phyloP scores from a whole-genome alignment of 768 basidiomycete genomes.

The Hygrocybe coccinea region DNA sequence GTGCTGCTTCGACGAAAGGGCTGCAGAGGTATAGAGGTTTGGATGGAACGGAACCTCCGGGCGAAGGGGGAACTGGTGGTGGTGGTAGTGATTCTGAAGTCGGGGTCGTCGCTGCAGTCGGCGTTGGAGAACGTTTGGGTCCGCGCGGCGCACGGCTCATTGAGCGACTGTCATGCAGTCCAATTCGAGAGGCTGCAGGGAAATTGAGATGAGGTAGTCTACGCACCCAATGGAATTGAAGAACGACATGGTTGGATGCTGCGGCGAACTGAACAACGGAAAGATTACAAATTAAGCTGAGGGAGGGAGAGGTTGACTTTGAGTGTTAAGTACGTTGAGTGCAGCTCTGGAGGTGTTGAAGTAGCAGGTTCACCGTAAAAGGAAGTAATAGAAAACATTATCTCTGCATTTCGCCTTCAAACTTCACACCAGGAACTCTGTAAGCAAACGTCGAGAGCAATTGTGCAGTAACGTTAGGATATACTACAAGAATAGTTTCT shows the following conservation, averaged over 20 bases:
- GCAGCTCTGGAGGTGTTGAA: background rate
- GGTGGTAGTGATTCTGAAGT: conserved; percentile 42
- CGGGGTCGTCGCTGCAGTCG: conserved; percentile 60
- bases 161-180: conserved; percentile 49
- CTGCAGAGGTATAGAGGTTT: conserved; percentile 87
- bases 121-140: conserved; percentile 69
- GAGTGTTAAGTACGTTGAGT: background rate
- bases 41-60: conserved; percentile 24
- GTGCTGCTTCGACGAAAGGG: conserved; percentile 93
- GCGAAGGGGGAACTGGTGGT: conserved; percentile 37
- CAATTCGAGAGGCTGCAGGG: background rate
- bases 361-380: background rate
- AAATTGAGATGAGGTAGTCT: conserved; percentile 7
- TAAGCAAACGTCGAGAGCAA: background rate
- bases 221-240: conserved; percentile 77
- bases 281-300: background rate
- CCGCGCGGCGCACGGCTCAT: conserved; percentile 68
- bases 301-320: background rate
- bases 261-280: background rate
- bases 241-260: conserved; percentile 59
- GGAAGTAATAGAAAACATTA: background rate
- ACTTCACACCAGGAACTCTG: no score
- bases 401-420: no score
- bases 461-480: background rate
- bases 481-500: background rate